Conservation (phyloP, 257 asterid species). For the Nicotiana noctiflora region DNA sequence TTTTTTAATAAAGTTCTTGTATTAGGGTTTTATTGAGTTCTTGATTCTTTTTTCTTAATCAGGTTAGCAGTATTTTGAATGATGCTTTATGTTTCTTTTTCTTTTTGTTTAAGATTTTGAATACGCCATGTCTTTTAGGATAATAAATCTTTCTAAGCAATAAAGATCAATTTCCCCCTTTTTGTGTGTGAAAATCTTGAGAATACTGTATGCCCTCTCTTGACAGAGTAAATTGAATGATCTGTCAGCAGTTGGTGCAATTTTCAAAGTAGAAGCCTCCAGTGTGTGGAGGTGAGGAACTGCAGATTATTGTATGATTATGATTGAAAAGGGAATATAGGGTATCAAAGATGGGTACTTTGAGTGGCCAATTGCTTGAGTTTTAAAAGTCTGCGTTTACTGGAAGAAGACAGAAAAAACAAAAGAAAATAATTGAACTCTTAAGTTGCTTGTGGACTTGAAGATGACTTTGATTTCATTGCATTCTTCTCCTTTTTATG, state of each 20-base stretch:
- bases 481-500: neutral
- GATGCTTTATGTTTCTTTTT: neutral
- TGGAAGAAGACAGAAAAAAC: neutral
- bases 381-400: too few species aligned
- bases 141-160: neutral
- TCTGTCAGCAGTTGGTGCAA: neutral
- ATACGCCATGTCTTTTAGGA: neutral
- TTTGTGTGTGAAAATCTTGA: neutral
- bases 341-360: neutral
- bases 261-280: neutral
- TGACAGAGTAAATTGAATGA: neutral
- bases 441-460: neutral
- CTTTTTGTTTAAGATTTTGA: neutral
- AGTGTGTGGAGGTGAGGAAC: neutral
- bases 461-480: conserved; percentile 5
- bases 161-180: neutral
- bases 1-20: neutral
- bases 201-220: neutral
- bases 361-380: too few species aligned
- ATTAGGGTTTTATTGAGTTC: neutral
- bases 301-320: neutral
- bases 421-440: neutral
- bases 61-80: neutral
- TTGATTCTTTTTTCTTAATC: neutral
- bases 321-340: neutral